These are phyloP conservation scores for Boletus sp. DNA, from an alignment of 1,284 basidiomycete genomes.

Conservation along the genomic window DNA sequence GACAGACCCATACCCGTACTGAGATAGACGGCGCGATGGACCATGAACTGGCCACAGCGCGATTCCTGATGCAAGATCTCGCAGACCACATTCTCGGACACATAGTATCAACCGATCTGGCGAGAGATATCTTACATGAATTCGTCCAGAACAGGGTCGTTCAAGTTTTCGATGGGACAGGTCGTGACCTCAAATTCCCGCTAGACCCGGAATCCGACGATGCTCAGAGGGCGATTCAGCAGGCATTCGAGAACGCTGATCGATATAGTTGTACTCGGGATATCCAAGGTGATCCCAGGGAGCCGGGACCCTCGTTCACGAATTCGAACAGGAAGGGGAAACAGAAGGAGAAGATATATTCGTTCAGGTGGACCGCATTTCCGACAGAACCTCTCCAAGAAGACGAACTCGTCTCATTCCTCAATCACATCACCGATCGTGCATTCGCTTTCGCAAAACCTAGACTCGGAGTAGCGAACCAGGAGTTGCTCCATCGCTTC, in stretches of 20 bases:
- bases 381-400: slow-evolving; percentile 13
- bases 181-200: background rate
- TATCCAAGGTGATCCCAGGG: background rate
- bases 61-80: slow-evolving; percentile 11
- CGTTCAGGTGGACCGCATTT: slow-evolving; percentile 17
- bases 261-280: background rate
- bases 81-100: slow-evolving; percentile 18
- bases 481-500: slow-evolving; percentile 17
- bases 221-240: background rate
- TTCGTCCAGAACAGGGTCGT: slow-evolving; percentile 10
- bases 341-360: slow-evolving; percentile 5
- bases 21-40: slow-evolving; percentile 8
- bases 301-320: background rate
- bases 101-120: slow-evolving; percentile 12
- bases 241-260: slow-evolving; percentile 8
- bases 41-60: slow-evolving; percentile 9
- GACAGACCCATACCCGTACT: slow-evolving; percentile 9
- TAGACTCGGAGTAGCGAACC: background rate
- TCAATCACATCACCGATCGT: background rate
- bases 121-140: background rate
- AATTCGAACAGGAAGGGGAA: background rate
- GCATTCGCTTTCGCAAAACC: slow-evolving; percentile 9
- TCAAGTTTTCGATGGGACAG: background rate
- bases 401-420: slow-evolving; percentile 13
- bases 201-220: background rate